These are phyloP conservation scores for Wallacemonas sp. DNA, from an alignment of 208 protist genomes.

Conservation along the genomic window DNA sequence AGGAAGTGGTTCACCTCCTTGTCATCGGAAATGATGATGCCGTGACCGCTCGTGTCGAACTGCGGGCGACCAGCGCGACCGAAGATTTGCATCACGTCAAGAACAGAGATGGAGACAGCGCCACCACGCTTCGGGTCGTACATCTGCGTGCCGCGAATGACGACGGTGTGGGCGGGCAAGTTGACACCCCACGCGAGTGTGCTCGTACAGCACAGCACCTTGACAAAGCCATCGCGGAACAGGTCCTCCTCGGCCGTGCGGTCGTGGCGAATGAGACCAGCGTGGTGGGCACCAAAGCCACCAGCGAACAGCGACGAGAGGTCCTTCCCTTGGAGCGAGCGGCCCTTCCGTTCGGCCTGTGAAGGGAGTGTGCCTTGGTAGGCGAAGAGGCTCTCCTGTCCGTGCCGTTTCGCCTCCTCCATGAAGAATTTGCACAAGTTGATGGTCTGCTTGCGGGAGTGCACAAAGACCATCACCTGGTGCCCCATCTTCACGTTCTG, in stretches of 20 bases:
- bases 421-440: conserved; percentile 89
- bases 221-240: conserved; percentile 94
- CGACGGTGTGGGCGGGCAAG: conserved; percentile 98
- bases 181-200: conserved; percentile 99
- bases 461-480: conserved; percentile 99
- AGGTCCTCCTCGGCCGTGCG: conserved; percentile 95
- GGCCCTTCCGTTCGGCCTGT: conserved; percentile 43
- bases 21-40: conserved; percentile 97
- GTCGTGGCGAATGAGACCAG: conserved; percentile 95
- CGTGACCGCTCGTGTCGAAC: conserved; percentile 97
- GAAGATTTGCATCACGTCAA: conserved; percentile 99
- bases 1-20: conserved; percentile 97
- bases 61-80: conserved; percentile 99
- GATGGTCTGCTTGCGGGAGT: conserved; percentile 97
- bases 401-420: conserved; percentile 76
- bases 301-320: conserved; percentile 83
- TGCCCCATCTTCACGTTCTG: conserved; percentile 91
- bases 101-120: conserved; percentile 97
- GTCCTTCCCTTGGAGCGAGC: conserved; percentile 82
- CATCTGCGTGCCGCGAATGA: conserved; percentile 98
- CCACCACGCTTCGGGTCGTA: conserved; percentile 95
- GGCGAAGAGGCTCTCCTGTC: conserved; percentile 66
- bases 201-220: conserved; percentile 97
- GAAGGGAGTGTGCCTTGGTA: conserved; percentile 45
- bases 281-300: conserved; percentile 97